Evolutionary conservation across 2,329 filamentous ascomycete species (phyloP).

Genomic region (Hansfordia pulvinata): DNA sequence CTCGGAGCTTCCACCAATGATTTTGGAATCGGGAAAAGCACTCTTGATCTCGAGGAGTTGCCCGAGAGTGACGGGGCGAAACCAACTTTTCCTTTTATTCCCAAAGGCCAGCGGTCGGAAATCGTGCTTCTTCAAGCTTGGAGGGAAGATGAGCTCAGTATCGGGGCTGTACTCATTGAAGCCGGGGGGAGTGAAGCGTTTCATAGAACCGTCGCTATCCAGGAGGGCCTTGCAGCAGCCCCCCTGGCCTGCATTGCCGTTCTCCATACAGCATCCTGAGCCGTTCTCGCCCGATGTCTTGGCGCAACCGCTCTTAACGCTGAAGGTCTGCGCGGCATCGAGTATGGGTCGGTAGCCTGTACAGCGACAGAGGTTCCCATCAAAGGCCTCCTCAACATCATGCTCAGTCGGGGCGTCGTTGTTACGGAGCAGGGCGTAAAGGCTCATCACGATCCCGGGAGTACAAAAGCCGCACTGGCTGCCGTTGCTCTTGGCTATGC

Average conservation of each 20-base stretch:
- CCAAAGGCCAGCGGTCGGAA: constrained; percentile 77
- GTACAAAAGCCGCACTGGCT: constrained; percentile 94
- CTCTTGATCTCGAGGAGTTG: constrained; percentile 89
- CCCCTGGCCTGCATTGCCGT: constrained; percentile 31
- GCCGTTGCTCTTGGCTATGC: constrained; percentile 81
- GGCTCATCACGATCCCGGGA: constrained; percentile 93
- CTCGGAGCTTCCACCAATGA: constrained; percentile 92
- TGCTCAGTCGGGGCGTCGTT: constrained; percentile 63
- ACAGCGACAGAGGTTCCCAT: constrained; percentile 90
- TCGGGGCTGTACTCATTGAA: constrained; percentile 93
- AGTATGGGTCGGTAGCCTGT: constrained; percentile 91
- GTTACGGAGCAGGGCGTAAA: constrained; percentile 87
- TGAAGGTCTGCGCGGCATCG: constrained; percentile 87
- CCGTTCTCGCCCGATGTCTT: constrained; percentile 35
- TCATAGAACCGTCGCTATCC: constrained; percentile 38
- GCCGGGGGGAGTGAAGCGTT: constrained; percentile 68
- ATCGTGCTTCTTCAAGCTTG: constrained; percentile 68
- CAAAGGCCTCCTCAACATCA: constrained; percentile 90
- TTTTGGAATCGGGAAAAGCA: constrained; percentile 72
- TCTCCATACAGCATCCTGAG: constrained; percentile 61
- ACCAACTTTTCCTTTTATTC: constrained; percentile 92
- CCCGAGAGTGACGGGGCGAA: constrained; percentile 70
- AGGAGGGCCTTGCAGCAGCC: constrained; percentile 58
- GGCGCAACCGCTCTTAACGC: constrained; percentile 34
- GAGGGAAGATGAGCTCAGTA: constrained; percentile 91